phyloP scores from a whole-genome alignment of 176 grass and related monocot species.

The Triticum dicoccoides region DNA sequence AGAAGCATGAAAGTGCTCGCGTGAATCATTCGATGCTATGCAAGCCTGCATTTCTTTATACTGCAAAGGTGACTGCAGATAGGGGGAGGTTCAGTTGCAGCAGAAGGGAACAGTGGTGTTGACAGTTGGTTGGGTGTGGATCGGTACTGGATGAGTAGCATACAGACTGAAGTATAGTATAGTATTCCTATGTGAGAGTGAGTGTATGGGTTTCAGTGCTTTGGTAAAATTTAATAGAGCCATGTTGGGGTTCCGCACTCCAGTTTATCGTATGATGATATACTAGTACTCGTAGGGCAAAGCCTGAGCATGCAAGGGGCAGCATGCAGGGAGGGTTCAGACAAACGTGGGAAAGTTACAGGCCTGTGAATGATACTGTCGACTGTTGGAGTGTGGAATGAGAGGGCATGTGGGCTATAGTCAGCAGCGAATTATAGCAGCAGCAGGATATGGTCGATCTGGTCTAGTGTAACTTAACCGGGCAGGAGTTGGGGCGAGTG shows the following conservation, averaged over 20 bases:
- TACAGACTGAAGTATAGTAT: slow-evolving; percentile 41
- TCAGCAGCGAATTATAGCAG: slow-evolving; percentile 55
- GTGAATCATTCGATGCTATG: slow-evolving; percentile 37
- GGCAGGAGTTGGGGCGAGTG: background rate
- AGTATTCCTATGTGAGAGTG: background rate
- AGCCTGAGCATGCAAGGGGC: slow-evolving; percentile 47
- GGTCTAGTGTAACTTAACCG: background rate
- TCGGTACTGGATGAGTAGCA: slow-evolving; percentile 35
- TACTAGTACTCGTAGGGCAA: slow-evolving; percentile 22
- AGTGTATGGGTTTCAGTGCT: slow-evolving; percentile 70
- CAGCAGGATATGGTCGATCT: slow-evolving; percentile 26
- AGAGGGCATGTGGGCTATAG: slow-evolving; percentile 62
- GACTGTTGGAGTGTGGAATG: slow-evolving; percentile 58
- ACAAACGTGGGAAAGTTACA: slow-evolving; percentile 57
- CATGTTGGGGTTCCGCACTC: slow-evolving; percentile 30
- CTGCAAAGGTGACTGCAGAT: slow-evolving; percentile 7
- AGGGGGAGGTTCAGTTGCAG: slow-evolving; percentile 7
- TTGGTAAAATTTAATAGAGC: slow-evolving; percentile 48
- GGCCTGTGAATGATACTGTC: slow-evolving; percentile 83
- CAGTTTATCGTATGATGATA: slow-evolving; percentile 9
- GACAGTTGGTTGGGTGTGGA: slow-evolving; percentile 23
- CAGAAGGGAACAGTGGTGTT: slow-evolving; percentile 23
- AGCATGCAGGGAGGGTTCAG: slow-evolving; percentile 23
- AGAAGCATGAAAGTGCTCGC: slow-evolving; percentile 26
- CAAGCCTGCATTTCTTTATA: slow-evolving; percentile 36